Evolutionary conservation across 495 filamentous ascomycete genomes (phyloP).

Genomic region (Penicillium angulare): DNA sequence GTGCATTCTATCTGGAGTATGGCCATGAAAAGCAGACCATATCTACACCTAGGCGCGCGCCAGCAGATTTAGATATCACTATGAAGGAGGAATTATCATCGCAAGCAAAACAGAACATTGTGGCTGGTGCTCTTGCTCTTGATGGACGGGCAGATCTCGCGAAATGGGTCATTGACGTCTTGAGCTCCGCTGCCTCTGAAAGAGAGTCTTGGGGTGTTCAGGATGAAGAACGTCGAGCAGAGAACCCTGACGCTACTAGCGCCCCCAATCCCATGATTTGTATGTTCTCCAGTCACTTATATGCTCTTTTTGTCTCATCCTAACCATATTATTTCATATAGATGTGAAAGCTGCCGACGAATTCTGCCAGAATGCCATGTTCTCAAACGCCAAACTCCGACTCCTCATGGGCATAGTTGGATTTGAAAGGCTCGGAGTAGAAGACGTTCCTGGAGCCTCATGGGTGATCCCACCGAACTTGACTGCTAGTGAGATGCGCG

Average conservation of each 20-base stretch:
- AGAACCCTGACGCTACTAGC: conserved; percentile 37
- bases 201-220: conserved; percentile 76
- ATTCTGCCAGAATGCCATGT: conserved; percentile 67
- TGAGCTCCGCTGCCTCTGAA: conserved; percentile 67
- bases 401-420: conserved; percentile 79
- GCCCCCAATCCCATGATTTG: conserved; percentile 40
- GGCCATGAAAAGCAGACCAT: conserved; percentile 81
- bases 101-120: conserved; percentile 73
- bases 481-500: conserved; percentile 59
- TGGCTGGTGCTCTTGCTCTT: conserved; percentile 72
- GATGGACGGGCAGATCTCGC: conserved; percentile 70
- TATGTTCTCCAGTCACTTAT: conserved; percentile 23
- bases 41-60: conserved; percentile 53
- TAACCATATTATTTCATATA: conserved; percentile 31
- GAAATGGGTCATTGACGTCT: conserved; percentile 75
- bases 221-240: conserved; percentile 54
- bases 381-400: conserved; percentile 85
- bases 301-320: too few relatives aligned
- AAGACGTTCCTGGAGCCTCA: conserved; percentile 69
- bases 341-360: conserved; percentile 69
- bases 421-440: conserved; percentile 62
- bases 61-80: conserved; percentile 78
- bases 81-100: conserved; percentile 54
- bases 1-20: conserved; percentile 82
- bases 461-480: conserved; percentile 78